Evolutionary conservation across 768 basidiomycete genomes (phyloP).

Genomic region (Pisolithus orientalis): DNA sequence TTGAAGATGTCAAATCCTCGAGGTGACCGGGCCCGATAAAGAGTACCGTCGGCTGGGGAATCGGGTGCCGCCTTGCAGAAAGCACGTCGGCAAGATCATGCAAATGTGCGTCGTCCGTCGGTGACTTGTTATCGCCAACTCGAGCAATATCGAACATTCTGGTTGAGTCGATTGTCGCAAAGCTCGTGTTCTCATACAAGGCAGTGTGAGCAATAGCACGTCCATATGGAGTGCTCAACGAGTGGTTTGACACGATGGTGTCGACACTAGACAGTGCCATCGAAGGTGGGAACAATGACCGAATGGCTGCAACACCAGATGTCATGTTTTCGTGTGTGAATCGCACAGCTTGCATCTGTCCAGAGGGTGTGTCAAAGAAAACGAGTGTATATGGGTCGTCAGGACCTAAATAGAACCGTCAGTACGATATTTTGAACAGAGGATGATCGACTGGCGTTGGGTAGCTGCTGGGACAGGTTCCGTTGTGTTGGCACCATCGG

Average conservation of each 20-base stretch:
- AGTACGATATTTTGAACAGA: background rate
- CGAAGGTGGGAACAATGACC: constrained; percentile 69
- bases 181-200: constrained; percentile 68
- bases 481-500: constrained; percentile 47
- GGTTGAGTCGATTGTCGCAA: constrained; percentile 57
- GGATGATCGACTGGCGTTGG: constrained; percentile 41
- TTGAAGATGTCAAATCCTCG: constrained; percentile 42
- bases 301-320: constrained; percentile 78
- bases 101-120: background rate
- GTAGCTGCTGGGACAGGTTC: constrained; percentile 38
- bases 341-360: constrained; percentile 53
- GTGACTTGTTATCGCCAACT: constrained; percentile 7
- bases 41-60: constrained; percentile 74
- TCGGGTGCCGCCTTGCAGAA: constrained; percentile 43
- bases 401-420: constrained; percentile 19
- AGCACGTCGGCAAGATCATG: constrained; percentile 43
- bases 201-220: constrained; percentile 75
- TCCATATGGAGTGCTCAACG: constrained; percentile 72
- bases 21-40: constrained; percentile 67
- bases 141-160: constrained; percentile 42
- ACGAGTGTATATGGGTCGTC: constrained; percentile 63
- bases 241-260: constrained; percentile 69
- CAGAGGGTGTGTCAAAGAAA: constrained; percentile 49
- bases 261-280: constrained; percentile 65
- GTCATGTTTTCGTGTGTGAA: constrained; percentile 84